Percentiles rank a stretch among this genome's conserved stretches.
Conservation (phyloP, 2,329 filamentous ascomycete species). For the Arthroderma sp. region DNA sequence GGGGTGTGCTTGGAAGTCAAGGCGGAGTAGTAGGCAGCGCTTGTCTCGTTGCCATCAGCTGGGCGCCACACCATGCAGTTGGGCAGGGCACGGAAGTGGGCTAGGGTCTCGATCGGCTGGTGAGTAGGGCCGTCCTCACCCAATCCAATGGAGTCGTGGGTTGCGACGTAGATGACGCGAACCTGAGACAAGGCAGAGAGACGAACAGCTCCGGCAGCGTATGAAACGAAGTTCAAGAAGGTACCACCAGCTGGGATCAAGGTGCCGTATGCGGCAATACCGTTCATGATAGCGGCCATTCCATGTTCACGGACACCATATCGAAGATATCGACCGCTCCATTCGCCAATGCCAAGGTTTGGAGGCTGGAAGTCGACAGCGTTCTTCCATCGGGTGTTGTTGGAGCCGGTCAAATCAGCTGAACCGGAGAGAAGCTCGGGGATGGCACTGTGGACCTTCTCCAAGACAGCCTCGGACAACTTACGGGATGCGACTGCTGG, state of each 20-base stretch:
- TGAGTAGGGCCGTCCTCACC: conserved; percentile 98
- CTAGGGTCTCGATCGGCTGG: conserved; percentile 96
- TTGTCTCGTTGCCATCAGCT: conserved; percentile 96
- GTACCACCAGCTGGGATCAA: conserved; percentile 88
- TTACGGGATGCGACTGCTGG: conserved; percentile 82
- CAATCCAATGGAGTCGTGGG: conserved; percentile 97
- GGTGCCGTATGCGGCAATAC: conserved; percentile 87
- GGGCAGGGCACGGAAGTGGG: conserved; percentile 95
- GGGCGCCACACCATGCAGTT: conserved; percentile 99
- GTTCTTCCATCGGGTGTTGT: conserved; percentile 96
- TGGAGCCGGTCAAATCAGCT: conserved; percentile 94
- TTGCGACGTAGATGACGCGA: conserved; percentile 89
- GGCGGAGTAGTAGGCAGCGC: conserved; percentile 91
- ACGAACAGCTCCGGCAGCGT: conserved; percentile 88
- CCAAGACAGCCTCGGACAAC: conserved; percentile 85
- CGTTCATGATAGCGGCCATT: conserved; percentile 46
- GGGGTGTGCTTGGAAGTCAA: conserved; percentile 82
- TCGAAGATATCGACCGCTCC: conserved; percentile 67
- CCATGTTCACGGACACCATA: conserved; percentile 41
- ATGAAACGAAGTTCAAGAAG: conserved; percentile 99
- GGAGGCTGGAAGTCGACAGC: conserved; percentile 96
- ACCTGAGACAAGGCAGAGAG: conserved; percentile 83
- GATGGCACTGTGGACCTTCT: conserved; percentile 68
- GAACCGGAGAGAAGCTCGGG: conserved; percentile 93
- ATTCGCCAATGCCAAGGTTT: conserved; percentile 71